phyloP scores from a whole-genome alignment of 257 asterid species.

The Henckelia pumila region DNA sequence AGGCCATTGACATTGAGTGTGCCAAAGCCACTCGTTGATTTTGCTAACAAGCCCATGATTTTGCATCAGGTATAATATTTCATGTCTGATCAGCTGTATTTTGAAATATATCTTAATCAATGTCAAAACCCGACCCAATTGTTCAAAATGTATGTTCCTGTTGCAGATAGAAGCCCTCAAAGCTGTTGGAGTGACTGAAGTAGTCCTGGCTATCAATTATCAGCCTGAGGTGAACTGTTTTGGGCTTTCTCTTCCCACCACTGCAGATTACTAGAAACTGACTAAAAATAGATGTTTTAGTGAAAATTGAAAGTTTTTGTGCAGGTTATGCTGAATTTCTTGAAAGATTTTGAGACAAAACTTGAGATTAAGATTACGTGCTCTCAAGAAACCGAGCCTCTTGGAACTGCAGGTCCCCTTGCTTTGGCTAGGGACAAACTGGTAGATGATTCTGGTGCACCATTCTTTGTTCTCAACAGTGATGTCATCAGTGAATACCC shows the following conservation, averaged over 20 bases:
- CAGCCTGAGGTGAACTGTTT: constrained; percentile 77
- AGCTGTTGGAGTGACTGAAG: constrained; percentile 92
- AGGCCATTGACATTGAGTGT: constrained; percentile 87
- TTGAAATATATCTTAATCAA: background rate
- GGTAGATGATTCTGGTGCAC: constrained; percentile 77
- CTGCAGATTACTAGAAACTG: background rate
- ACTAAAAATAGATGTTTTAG: too few relatives aligned
- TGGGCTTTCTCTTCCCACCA: constrained; percentile 8
- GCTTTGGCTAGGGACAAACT: constrained; percentile 96
- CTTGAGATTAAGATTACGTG: constrained; percentile 89
- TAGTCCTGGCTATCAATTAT: constrained; percentile 90
- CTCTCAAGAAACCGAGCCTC: constrained; percentile 98
- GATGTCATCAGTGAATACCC: constrained; percentile 95
- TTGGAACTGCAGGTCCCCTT: constrained; percentile 98
- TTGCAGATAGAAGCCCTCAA: constrained; percentile 85
- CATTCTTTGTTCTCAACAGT: constrained; percentile 94
- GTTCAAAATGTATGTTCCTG: background rate
- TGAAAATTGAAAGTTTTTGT: constrained; percentile 9
- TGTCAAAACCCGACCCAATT: background rate
- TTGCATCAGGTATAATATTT: constrained; percentile 77
- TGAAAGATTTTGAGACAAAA: constrained; percentile 89
- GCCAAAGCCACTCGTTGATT: constrained; percentile 94
- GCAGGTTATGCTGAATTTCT: constrained; percentile 91
- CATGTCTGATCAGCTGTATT: background rate
- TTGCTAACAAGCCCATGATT: constrained; percentile 97